phyloP scores from a whole-genome alignment of 2,329 filamentous ascomycete genomes.

The Geosmithia morbida region DNA sequence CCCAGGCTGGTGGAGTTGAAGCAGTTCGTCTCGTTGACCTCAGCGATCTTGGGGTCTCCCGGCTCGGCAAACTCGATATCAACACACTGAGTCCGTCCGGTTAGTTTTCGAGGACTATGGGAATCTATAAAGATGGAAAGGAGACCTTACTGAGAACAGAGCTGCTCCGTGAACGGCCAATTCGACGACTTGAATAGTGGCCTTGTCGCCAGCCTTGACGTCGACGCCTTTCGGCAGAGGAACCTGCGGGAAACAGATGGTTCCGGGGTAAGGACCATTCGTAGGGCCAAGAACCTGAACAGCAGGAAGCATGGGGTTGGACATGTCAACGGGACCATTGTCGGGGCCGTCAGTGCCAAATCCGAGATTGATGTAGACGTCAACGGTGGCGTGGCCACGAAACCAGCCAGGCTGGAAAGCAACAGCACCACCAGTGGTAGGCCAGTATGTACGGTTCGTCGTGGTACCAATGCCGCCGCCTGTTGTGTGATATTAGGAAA shows the following conservation, averaged over 20 bases:
- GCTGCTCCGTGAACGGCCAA: conserved; percentile 70
- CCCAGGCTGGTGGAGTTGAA: conserved; percentile 70
- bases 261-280: conserved; percentile 75
- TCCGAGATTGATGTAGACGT: conserved; percentile 85
- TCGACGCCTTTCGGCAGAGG: conserved; percentile 60
- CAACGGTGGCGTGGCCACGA: conserved; percentile 67
- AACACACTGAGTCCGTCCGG: conserved; percentile 52
- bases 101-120: conserved; percentile 1
- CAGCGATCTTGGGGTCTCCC: conserved; percentile 46
- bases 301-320: conserved; percentile 61
- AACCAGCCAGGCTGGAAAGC: conserved; percentile 94
- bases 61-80: conserved; percentile 86
- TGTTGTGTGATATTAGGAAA: conserved; percentile 19
- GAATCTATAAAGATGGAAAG: neutral
- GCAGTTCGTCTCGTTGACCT: conserved; percentile 73
- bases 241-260: conserved; percentile 80
- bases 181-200: conserved; percentile 82
- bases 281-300: conserved; percentile 74
- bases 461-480: conserved; percentile 72
- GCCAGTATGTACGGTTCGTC: conserved; percentile 84
- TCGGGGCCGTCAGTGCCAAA: conserved; percentile 55
- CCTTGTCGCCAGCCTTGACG: conserved; percentile 70
- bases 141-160: conserved; percentile 55
- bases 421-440: conserved; percentile 72
- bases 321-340: conserved; percentile 69